Percentiles rank a stretch among this genome's conserved stretches.
These are phyloP conservation scores for Wickerhamiella siamensis DNA, from an alignment of 805 yeast genomes.

Conservation along the genomic window DNA sequence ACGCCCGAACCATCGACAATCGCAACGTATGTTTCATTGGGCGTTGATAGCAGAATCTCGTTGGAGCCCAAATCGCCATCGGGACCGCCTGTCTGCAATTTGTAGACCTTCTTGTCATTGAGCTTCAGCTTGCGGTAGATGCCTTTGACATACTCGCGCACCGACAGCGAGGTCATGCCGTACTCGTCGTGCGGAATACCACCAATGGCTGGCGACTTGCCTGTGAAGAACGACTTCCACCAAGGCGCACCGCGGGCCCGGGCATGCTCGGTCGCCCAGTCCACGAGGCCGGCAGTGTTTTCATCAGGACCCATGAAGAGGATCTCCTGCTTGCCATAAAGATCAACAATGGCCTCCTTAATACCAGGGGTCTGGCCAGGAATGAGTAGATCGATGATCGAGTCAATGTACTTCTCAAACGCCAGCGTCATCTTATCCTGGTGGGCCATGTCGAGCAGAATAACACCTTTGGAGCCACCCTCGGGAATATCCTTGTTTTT, in stretches of 20 bases:
- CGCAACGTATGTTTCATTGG: conserved; percentile 68
- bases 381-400: conserved; percentile 73
- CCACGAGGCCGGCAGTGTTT: conserved; percentile 88
- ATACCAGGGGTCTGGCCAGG: conserved; percentile 57
- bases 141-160: conserved; percentile 78
- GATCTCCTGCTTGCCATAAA: conserved; percentile 73
- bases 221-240: conserved; percentile 98
- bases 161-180: conserved; percentile 95
- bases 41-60: conserved; percentile 66
- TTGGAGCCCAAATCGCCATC: conserved; percentile 97
- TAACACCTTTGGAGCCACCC: conserved; percentile 98
- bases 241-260: conserved; percentile 83
- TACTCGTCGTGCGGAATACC: conserved; percentile 97
- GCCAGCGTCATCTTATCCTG: conserved; percentile 72
- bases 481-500: conserved; percentile 97
- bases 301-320: conserved; percentile 98
- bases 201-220: conserved; percentile 80
- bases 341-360: conserved; percentile 72
- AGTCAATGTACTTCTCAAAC: conserved; percentile 83
- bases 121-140: conserved; percentile 67
- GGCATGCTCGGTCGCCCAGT: conserved; percentile 97
- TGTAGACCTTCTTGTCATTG: conserved; percentile 43
- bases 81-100: conserved; percentile 97
- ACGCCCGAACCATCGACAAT: conserved; percentile 95
- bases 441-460: conserved; percentile 54